Evolutionary conservation across 192 early-diverging fungal genomes (phyloP).

Genomic region (Lobulomyces angularis): DNA sequence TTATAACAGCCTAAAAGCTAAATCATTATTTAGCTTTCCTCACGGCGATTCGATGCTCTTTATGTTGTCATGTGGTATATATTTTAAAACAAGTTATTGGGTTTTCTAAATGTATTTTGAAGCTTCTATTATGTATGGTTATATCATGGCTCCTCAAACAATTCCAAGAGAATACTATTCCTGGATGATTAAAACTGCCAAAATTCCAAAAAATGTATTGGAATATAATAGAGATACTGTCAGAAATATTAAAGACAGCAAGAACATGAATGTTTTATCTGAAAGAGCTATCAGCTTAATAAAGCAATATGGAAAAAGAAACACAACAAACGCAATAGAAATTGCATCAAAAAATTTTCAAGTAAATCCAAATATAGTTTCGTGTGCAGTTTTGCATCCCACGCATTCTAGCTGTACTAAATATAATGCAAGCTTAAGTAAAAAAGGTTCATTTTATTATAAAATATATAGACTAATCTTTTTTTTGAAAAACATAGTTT

Average conservation of each 20-base stretch:
- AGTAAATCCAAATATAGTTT: constrained; percentile 28
- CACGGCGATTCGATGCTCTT: no score
- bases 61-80: no score
- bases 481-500: constrained; percentile 14
- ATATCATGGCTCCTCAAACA: constrained; percentile 29
- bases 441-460: neutral
- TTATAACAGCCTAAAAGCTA: no score
- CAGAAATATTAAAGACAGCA: constrained; percentile 21
- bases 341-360: constrained; percentile 19
- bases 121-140: constrained; percentile 34
- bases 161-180: constrained; percentile 30
- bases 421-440: constrained; percentile 10
- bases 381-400: constrained; percentile 41
- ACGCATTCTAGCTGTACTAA: constrained; percentile 5
- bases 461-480: neutral
- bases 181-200: constrained; percentile 50
- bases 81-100: no score
- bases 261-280: no score
- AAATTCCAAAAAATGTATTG: constrained; percentile 39
- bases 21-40: no score
- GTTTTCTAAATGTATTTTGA: no score
- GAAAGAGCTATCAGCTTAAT: no score
- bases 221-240: constrained; percentile 42
- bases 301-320: no score
- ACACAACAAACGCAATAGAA: constrained; percentile 24